Conservation (phyloP, 306 rosid species). For the Vicia villosa region DNA sequence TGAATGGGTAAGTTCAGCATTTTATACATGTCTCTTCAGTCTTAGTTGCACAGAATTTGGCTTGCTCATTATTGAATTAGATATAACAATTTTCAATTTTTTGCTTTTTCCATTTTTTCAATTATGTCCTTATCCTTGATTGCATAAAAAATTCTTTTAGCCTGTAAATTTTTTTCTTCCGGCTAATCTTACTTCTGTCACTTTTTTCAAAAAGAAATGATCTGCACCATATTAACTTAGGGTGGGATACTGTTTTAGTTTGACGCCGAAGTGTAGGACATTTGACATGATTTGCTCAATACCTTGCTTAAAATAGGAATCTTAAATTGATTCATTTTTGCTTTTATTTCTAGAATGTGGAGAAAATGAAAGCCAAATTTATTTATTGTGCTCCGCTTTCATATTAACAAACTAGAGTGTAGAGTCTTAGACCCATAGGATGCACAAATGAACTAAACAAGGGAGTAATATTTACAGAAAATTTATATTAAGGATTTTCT, state of each 20-base stretch:
- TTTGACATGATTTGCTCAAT: no score
- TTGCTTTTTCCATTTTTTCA: constrained; percentile 5
- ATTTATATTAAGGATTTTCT: no score
- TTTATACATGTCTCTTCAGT: constrained; percentile 22
- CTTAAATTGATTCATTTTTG: background rate
- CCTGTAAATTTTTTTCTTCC: background rate
- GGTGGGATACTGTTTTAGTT: background rate
- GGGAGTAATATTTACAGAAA: no score
- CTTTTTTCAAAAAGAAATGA: background rate
- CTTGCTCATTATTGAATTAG: constrained; percentile 4
- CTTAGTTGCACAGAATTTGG: constrained; percentile 7
- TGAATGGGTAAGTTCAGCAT: constrained; percentile 63
- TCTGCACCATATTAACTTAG: background rate
- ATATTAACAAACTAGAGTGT: background rate
- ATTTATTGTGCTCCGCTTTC: background rate
- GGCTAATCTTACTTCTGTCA: constrained; percentile 1
- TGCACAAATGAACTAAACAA: no score
- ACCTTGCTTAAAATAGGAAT: background rate
- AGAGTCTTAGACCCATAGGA: background rate
- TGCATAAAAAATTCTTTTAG: background rate
- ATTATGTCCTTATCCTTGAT: background rate
- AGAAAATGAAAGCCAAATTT: constrained; percentile 14
- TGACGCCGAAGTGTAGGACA: background rate
- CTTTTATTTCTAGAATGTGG: constrained; percentile 27
- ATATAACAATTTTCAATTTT: background rate